phyloP scores from a whole-genome alignment of 2,329 filamentous ascomycete genomes.

The Neurospora sp. region DNA sequence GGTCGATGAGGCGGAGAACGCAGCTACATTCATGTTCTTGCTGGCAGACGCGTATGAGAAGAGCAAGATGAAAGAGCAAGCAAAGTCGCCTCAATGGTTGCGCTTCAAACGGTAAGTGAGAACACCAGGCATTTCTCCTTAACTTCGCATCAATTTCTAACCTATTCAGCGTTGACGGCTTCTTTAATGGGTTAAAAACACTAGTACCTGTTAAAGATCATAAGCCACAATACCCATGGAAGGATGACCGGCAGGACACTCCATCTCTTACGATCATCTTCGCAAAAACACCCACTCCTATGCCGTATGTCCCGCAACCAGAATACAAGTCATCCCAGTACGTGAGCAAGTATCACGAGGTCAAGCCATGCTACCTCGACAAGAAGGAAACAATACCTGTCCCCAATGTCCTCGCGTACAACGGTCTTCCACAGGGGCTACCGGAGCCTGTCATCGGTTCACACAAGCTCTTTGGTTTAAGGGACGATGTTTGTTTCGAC shows the following conservation, averaged over 20 bases:
- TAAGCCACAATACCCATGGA: conserved; percentile 61
- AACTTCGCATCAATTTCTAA: conserved; percentile 9
- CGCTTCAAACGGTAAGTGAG: conserved; percentile 32
- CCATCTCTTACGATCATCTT: conserved; percentile 25
- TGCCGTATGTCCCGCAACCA: conserved; percentile 59
- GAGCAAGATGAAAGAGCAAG: conserved; percentile 16
- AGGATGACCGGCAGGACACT: conserved; percentile 23
- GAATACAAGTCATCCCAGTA: conserved; percentile 50
- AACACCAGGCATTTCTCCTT: neutral
- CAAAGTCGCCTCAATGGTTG: conserved; percentile 27
- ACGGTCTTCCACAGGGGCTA: conserved; percentile 64
- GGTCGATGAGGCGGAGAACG: neutral
- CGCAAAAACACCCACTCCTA: conserved; percentile 33
- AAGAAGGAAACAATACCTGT: conserved; percentile 42
- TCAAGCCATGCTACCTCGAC: conserved; percentile 55
- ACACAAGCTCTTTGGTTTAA: conserved; percentile 61
- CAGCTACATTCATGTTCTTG: neutral
- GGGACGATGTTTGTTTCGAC: conserved; percentile 78
- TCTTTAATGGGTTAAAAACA: conserved; percentile 67
- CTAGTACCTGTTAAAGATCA: conserved; percentile 56
- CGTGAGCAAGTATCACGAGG: conserved; percentile 37
- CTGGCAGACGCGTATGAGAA: conserved; percentile 5
- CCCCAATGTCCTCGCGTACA: conserved; percentile 57
- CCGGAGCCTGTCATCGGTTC: conserved; percentile 71
- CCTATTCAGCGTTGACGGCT: conserved; percentile 58